Evolutionary conservation across 2,329 filamentous ascomycete species (phyloP).

Genomic region (Pseudocercospora cruenta): DNA sequence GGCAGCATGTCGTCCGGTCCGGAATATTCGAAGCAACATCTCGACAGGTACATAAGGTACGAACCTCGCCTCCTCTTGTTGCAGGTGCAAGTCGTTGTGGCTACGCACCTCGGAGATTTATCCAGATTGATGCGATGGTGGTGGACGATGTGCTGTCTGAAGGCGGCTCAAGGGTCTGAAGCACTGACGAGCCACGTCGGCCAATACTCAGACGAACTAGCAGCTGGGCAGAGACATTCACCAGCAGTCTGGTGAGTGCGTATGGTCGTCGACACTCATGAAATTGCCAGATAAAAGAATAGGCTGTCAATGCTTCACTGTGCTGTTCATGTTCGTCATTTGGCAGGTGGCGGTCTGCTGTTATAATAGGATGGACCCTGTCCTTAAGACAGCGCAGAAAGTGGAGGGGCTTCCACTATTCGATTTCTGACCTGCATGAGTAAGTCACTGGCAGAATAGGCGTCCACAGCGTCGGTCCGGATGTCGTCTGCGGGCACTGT

Average conservation of each 20-base stretch:
- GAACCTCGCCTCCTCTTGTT: neutral
- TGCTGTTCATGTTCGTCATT: neutral
- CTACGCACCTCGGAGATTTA: neutral
- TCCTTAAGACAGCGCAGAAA: slow-evolving; percentile 9
- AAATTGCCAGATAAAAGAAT: neutral
- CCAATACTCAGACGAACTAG: neutral
- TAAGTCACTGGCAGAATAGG: neutral
- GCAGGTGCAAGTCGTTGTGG: no score
- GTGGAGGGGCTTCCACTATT: neutral
- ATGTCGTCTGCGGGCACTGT: neutral
- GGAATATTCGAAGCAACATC: neutral
- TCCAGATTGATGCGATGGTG: neutral
- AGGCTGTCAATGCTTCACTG: neutral
- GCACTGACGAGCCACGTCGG: neutral
- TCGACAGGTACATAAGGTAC: neutral
- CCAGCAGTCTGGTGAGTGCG: neutral
- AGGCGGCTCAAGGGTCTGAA: neutral
- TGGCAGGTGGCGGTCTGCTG: slow-evolving; percentile 5
- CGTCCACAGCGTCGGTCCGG: slow-evolving; percentile 1
- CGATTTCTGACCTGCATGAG: neutral
- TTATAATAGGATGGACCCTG: slow-evolving; percentile 1
- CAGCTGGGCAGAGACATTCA: neutral
- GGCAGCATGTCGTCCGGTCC: neutral
- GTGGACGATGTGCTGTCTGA: neutral
- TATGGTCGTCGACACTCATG: neutral